A percentile compares a stretch with the other conserved stretches of the same genome.
phyloP scores from a whole-genome alignment of 2,329 filamentous ascomycete species.

The Nothophaeocryptopus gaeumannii region DNA sequence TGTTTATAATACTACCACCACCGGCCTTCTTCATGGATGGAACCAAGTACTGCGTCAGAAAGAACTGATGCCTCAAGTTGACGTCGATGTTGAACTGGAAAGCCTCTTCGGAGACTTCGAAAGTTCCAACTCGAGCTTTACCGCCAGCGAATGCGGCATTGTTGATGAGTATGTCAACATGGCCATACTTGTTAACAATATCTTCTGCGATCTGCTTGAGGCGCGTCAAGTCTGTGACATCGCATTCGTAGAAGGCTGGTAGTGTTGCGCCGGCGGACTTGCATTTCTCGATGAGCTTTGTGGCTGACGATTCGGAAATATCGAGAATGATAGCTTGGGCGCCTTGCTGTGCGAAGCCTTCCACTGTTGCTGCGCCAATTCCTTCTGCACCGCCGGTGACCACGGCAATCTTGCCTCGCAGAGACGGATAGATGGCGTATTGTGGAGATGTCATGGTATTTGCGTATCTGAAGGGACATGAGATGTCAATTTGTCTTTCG shows the following conservation, averaged over 20 bases:
- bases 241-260: constrained; percentile 40
- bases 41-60: constrained; percentile 58
- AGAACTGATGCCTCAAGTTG: constrained; percentile 64
- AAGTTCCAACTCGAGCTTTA: constrained; percentile 58
- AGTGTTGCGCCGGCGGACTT: constrained; percentile 12
- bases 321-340: constrained; percentile 60
- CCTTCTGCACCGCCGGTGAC: constrained; percentile 65
- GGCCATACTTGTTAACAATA: constrained; percentile 45
- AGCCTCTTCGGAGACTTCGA: constrained; percentile 63
- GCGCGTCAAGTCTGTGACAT: constrained; percentile 52
- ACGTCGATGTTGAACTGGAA: constrained; percentile 59
- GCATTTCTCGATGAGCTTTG: constrained; percentile 44
- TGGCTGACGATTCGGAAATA: constrained; percentile 53
- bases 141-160: constrained; percentile 58
- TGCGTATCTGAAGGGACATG: constrained; percentile 1
- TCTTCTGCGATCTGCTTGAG: constrained; percentile 50
- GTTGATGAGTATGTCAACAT: constrained; percentile 60
- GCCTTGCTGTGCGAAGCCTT: constrained; percentile 58
- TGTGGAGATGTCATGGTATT: constrained; percentile 8
- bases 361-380: constrained; percentile 60
- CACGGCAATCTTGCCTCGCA: constrained; percentile 57
- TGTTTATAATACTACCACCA: constrained; percentile 55
- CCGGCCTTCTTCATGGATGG: constrained; percentile 57
- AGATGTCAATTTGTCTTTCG: too few species aligned
- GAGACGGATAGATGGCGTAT: constrained; percentile 34